Evolutionary conservation across 805 yeast genomes (phyloP).

Genomic region (Teunomyces panamensis): DNA sequence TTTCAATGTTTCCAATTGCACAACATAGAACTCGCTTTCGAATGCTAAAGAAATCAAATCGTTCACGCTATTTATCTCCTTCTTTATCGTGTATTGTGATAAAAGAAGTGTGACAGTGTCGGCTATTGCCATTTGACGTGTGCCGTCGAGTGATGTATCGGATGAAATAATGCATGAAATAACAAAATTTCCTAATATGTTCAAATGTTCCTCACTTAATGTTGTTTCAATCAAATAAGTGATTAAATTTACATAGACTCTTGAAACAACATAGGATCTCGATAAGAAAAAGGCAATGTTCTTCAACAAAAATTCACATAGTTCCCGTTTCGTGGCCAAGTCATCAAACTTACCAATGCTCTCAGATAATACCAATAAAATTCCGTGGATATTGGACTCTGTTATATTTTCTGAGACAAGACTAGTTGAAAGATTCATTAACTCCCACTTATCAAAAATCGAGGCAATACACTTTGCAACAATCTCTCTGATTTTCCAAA

Average conservation of each 20-base stretch:
- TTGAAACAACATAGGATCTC: conserved; percentile 31
- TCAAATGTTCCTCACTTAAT: conserved; percentile 4
- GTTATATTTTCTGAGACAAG: background rate
- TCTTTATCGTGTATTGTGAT: conserved; percentile 9
- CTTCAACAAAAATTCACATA: conserved; percentile 4
- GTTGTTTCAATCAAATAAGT: conserved; percentile 5
- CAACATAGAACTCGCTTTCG: conserved; percentile 41
- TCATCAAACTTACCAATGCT: conserved; percentile 12
- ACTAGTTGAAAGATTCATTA: conserved; percentile 10
- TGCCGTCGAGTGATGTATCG: conserved; percentile 40
- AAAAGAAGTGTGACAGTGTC: conserved; percentile 29
- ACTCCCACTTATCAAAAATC: conserved; percentile 25
- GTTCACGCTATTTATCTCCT: conserved; percentile 14
- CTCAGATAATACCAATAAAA: conserved; percentile 19
- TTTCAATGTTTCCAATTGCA: conserved; percentile 40
- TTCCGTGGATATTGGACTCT: conserved; percentile 9
- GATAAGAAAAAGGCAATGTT: conserved; percentile 11
- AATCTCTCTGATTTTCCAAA: conserved; percentile 88
- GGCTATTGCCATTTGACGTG: conserved; percentile 46
- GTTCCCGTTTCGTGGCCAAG: background rate
- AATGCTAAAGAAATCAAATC: conserved; percentile 34
- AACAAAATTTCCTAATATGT: conserved; percentile 34
- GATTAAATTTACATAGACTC: conserved; percentile 27
- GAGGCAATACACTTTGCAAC: conserved; percentile 70
- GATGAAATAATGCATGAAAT: conserved; percentile 20